Evolutionary conservation across 2,329 filamentous ascomycete species (phyloP), one percentile per base, ranked within the genome.

Genomic region (Thelonectria blattea): DNA sequence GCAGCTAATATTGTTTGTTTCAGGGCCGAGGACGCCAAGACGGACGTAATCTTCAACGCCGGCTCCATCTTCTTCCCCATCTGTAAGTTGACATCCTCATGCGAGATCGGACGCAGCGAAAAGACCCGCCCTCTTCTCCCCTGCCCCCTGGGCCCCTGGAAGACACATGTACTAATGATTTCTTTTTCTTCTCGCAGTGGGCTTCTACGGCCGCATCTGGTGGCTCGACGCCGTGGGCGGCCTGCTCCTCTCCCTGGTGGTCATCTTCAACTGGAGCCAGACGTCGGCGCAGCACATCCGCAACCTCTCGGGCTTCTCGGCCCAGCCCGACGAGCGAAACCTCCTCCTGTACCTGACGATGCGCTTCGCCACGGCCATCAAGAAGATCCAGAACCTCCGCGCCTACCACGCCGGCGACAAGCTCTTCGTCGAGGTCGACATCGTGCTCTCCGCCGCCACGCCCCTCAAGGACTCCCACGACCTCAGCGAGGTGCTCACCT

Each of bases 61-160:
- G 94, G 95, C 70, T 93, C 90, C 65, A 95, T 96, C 71, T 83
- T 95, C 22, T 96, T 96, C 72, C 93, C 93, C 1, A 85, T 96
- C 9, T 70, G 84, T 86, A 75, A 65, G 80, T 37, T 37, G 11
- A 41, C 15, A 20, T 14, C 27, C 18, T 37, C 48, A 56, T 59
- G 32, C 48, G 58, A 57, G 51, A 59, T 34, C 34, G 55, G 55
- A 58, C 50, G 39, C 3, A 24, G 22, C 32, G 34, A 14, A 12
- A 42, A 43, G 41, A 55, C n/a, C 27, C 22, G 27, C 41, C 50
- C 18, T n/a, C 43, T 39, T 24, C 22, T 24, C 22, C 32, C 20
- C 20, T 48, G 48, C 32, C 48, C 51, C 50, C 32, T 48, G 51
- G 22, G 22, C n/a, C n/a, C n/a, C n/a, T n/a, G n/a, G n/a, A n/a